Percentiles rank a stretch among this genome's conserved stretches.
These are phyloP conservation scores for Aspergillus quadricinctus DNA, from an alignment of 2,329 filamentous ascomycete species.

Conservation along the genomic window DNA sequence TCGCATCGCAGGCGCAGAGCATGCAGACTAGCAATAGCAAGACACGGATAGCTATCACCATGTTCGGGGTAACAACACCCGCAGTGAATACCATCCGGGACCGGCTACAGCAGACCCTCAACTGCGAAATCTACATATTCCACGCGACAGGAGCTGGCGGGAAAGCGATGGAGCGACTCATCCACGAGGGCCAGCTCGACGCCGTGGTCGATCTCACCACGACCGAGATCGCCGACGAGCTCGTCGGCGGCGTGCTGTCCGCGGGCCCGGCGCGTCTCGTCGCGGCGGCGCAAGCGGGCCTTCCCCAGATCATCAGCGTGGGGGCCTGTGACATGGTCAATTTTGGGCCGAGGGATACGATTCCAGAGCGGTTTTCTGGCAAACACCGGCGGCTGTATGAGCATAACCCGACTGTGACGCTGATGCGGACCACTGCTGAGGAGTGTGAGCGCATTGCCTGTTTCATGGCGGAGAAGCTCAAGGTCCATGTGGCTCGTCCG, in stretches of 20 bases:
- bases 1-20: background rate
- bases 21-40: conserved; percentile 18
- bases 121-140: conserved; percentile 61
- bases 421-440: conserved; percentile 59
- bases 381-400: conserved; percentile 46
- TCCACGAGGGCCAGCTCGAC: conserved; percentile 56
- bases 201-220: conserved; percentile 68
- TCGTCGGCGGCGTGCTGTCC: conserved; percentile 60
- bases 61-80: conserved; percentile 72
- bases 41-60: conserved; percentile 60
- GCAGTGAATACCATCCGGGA: conserved; percentile 54
- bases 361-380: conserved; percentile 51
- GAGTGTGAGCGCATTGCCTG: conserved; percentile 55
- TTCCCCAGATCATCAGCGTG: conserved; percentile 55
- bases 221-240: conserved; percentile 61
- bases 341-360: conserved; percentile 53
- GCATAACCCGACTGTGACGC: conserved; percentile 63
- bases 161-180: conserved; percentile 62
- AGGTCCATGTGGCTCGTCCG: conserved; percentile 32
- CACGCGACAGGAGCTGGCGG: conserved; percentile 68
- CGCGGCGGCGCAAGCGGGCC: conserved; percentile 52
- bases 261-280: conserved; percentile 56
- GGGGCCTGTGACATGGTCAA: conserved; percentile 60
- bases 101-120: conserved; percentile 43
- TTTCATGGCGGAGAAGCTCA: conserved; percentile 54